Evolutionary conservation across 176 grass and related monocot species (phyloP).

Genomic region (Musa schizocarpa): DNA sequence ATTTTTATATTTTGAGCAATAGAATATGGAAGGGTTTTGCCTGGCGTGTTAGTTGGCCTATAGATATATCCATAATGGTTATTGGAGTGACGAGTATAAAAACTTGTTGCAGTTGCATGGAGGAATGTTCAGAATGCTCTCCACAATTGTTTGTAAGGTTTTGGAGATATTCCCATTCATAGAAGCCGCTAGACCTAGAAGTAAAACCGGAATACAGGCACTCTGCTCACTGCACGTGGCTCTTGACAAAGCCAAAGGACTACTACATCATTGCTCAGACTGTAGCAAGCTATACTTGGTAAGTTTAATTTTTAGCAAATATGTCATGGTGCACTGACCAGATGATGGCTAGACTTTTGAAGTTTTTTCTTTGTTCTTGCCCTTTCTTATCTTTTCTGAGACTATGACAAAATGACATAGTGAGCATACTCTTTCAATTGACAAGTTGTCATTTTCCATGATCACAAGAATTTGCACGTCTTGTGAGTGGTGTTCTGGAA

Average conservation of each 20-base stretch:
- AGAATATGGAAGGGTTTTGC: too few relatives aligned
- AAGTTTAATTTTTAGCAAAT: slow-evolving; percentile 13
- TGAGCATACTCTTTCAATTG: background rate
- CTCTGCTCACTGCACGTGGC: slow-evolving; percentile 81
- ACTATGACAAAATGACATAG: background rate
- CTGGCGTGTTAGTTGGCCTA: background rate
- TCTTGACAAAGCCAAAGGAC: slow-evolving; percentile 78
- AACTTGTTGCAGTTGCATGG: slow-evolving; percentile 58
- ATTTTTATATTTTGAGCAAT: too few relatives aligned
- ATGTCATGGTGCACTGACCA: background rate
- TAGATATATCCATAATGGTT: background rate
- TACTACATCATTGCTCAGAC: slow-evolving; percentile 87
- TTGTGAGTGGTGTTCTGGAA: background rate
- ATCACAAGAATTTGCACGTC: background rate
- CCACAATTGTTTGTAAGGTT: slow-evolving; percentile 62
- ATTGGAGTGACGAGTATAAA: background rate
- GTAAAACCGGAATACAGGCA: slow-evolving; percentile 90
- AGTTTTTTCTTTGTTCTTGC: background rate
- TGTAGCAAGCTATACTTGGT: slow-evolving; percentile 93
- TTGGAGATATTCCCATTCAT: slow-evolving; percentile 75
- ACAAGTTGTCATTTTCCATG: background rate
- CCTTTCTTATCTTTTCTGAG: background rate
- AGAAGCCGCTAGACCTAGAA: slow-evolving; percentile 92
- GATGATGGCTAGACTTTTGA: background rate
- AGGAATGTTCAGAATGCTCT: slow-evolving; percentile 59